phyloP scores from a whole-genome alignment of 768 basidiomycete genomes.

The Trametes gibbosa region DNA sequence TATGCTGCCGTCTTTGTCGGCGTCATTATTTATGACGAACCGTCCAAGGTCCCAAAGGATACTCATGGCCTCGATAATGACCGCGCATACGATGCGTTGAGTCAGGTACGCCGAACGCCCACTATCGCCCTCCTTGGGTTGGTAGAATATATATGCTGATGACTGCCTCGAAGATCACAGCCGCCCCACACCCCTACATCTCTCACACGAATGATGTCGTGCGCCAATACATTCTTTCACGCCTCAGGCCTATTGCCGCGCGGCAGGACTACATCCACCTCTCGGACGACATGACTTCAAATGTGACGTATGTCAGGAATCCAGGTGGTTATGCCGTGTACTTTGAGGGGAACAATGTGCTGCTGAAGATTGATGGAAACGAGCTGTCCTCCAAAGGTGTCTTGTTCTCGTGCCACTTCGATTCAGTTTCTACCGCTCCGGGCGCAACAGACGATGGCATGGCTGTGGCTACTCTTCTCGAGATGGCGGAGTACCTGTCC shows the following conservation, averaged over 20 bases:
- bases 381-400: conserved; percentile 42
- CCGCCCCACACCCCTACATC: conserved; percentile 73
- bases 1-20: conserved; percentile 48
- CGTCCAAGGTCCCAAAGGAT: conserved; percentile 43
- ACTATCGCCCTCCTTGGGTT: no score
- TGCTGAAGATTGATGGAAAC: conserved; percentile 61
- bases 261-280: conserved; percentile 47
- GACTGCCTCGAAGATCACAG: conserved; percentile 47
- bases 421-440: conserved; percentile 72
- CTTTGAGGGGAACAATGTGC: conserved; percentile 66
- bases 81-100: conserved; percentile 58
- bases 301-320: conserved; percentile 40
- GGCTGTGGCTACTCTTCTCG: conserved; percentile 63
- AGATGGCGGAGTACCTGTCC: conserved; percentile 50
- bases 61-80: conserved; percentile 43
- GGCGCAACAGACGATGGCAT: conserved; percentile 82
- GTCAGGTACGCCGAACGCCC: conserved; percentile 37
- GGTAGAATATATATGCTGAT: background rate
- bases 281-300: conserved; percentile 48
- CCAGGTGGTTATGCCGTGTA: conserved; percentile 36
- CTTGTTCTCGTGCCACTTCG: conserved; percentile 79
- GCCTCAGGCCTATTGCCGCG: conserved; percentile 47
- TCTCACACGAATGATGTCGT: conserved; percentile 75
- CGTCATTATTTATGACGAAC: conserved; percentile 47
- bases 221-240: conserved; percentile 53